Base-by-base conservation (phyloP, 2,329 filamentous ascomycete genomes). In the Dendryphion nanum region DNA sequence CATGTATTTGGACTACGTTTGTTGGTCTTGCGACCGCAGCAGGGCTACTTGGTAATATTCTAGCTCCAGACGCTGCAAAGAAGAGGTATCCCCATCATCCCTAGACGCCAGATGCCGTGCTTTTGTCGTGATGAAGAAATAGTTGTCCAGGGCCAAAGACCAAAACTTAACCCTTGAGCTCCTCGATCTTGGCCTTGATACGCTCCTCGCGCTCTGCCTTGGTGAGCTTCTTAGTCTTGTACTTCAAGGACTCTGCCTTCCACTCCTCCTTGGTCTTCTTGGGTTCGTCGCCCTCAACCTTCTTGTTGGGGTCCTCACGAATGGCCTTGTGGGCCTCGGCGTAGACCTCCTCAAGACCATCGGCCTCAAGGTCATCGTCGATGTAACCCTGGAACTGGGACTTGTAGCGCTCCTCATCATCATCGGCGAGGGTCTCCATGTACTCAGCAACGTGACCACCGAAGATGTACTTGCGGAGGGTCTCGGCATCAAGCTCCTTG, bases 361-460 rank as follows among this genome's bases (percentile, higher is more conserved):
- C 93, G 51, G 93, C 90, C 79, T 97, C 91, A 55, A 98, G 73
- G 63, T 95, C 93, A 68, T 95, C 89, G 55, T 98, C 91, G 59
- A 95, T 86, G 82, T 98, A 98, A 76, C 93, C 85, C 73, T 83
- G 79, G 86, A 98, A 98, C 81, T 98, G 93, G 63, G 82, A 83
- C 82, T 91, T 91, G 88, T 89, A 98, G 71, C 93, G 90, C 83
- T 98, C 93, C 86, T 98, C 93, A 69, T 98, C 93, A 70, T 98
- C 93, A 66, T 98, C 93, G 75, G 93, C 93, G 54, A 98, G 87
- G 44, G 86, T 93, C 85, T 98, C 93, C 93, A 98, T 98, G 85
- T 98, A 98, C 83, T 98, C 93, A 60, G 91, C 90, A 54, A 98
- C 88, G 83, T 98, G 93, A 48, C 93, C 91, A 68, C 81, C 93